These are phyloP conservation scores for Neoconidiobolus thromboides DNA, from an alignment of 371 early-diverging fungal genomes.

Conservation along the genomic window DNA sequence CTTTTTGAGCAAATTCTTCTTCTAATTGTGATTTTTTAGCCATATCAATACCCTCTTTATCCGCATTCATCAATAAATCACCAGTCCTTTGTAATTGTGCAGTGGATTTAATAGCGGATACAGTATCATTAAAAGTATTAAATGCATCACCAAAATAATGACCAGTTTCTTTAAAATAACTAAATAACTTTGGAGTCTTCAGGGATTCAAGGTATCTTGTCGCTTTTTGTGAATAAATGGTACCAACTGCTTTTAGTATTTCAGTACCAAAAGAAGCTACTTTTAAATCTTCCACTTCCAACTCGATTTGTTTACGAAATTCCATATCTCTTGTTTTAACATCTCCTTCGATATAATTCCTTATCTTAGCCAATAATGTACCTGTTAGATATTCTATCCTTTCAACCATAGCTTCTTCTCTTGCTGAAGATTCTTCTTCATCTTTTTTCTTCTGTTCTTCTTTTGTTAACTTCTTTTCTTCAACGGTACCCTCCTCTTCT, in stretches of 20 bases:
- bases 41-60: conserved; percentile 48
- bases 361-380: conserved; percentile 54
- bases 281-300: conserved; percentile 77
- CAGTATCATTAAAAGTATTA: conserved; percentile 48
- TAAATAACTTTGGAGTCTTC: neutral
- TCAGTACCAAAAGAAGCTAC: conserved; percentile 80
- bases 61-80: conserved; percentile 67
- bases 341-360: conserved; percentile 45
- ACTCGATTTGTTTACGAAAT: conserved; percentile 41
- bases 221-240: conserved; percentile 68
- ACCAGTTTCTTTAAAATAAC: conserved; percentile 5
- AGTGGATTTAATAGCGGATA: conserved; percentile 72
- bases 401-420: conserved; percentile 36
- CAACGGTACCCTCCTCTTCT: conserved; percentile 32
- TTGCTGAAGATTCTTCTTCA: conserved; percentile 16
- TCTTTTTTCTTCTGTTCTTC: conserved; percentile 36
- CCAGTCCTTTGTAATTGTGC: conserved; percentile 77
- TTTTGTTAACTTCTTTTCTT: conserved; percentile 19
- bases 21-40: conserved; percentile 40
- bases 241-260: conserved; percentile 78
- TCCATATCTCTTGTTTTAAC: conserved; percentile 21
- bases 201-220: conserved; percentile 43
- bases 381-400: conserved; percentile 50
- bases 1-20: conserved; percentile 50
- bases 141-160: conserved; percentile 3